phyloP scores from a whole-genome alignment of 2,329 filamentous ascomycete species.

The Microsporum audouinii region DNA sequence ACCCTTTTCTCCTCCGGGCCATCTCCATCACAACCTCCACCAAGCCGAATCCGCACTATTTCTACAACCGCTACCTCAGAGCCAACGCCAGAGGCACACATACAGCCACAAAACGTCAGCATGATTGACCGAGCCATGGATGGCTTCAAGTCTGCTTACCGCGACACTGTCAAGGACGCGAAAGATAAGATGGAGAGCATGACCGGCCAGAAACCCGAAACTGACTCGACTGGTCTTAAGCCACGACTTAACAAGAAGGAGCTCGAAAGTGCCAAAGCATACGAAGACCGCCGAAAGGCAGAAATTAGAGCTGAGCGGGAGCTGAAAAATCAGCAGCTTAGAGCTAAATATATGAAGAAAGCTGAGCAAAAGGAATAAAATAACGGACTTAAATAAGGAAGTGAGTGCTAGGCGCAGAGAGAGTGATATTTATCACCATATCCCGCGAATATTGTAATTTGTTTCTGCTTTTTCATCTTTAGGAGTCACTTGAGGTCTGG shows the following conservation, averaged over 20 bases:
- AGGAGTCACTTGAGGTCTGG: background rate
- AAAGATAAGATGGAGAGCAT: constrained; percentile 17
- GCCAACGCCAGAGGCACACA: constrained; percentile 7
- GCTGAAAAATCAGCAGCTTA: constrained; percentile 20
- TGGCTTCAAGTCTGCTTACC: constrained; percentile 20
- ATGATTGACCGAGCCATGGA: constrained; percentile 29
- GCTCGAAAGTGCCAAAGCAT: constrained; percentile 22
- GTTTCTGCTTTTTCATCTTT: background rate
- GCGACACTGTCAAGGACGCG: constrained; percentile 19
- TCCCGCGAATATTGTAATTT: background rate
- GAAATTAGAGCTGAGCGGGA: constrained; percentile 24
- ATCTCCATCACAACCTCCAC: background rate
- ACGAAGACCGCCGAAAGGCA: constrained; percentile 21
- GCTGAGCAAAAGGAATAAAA: background rate
- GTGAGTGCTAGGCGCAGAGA: background rate
- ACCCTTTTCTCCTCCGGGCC: background rate
- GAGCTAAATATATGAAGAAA: constrained; percentile 10
- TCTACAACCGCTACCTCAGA: constrained; percentile 7
- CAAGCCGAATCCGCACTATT: constrained; percentile 7
- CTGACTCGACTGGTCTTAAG: constrained; percentile 15
- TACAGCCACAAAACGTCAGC: constrained; percentile 15
- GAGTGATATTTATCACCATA: background rate
- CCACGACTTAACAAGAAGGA: constrained; percentile 23
- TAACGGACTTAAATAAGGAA: background rate
- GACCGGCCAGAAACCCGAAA: constrained; percentile 14